Percentiles rank a stretch among this genome's conserved stretches.
These are phyloP conservation scores for barley (Hordeum vulgare) DNA, from an alignment of 176 grass and related monocot genomes.

Conservation along the genomic window MorexV3_pseudomolecules_assembly NC_058522.1:392888657-392889156, in stretches of 20 bases:
- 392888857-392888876: slow-evolving; percentile 1
- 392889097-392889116: slow-evolving; percentile 44
- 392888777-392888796: neutral
- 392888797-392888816: neutral
- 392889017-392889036: slow-evolving; percentile 2
- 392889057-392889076: neutral
- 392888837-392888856: neutral
- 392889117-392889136: slow-evolving; percentile 21
- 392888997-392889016: slow-evolving; percentile 40
- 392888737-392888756: too few species aligned
- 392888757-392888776: neutral
- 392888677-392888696: too few species aligned
- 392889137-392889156: slow-evolving; percentile 14
- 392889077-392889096: slow-evolving; percentile 22
- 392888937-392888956: slow-evolving; percentile 4
- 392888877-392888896: slow-evolving; percentile 7
- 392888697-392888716: too few species aligned
- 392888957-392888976: slow-evolving; percentile 15
- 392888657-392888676: too few species aligned
- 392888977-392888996: slow-evolving; percentile 37
- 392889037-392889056: neutral
- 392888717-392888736: too few species aligned
- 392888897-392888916: slow-evolving; percentile 16
- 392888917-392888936: slow-evolving; percentile 5
- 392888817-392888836: neutral